Base-by-base conservation (phyloP, 305 asterid genomes). In the Rubia tinctorum region DNA sequence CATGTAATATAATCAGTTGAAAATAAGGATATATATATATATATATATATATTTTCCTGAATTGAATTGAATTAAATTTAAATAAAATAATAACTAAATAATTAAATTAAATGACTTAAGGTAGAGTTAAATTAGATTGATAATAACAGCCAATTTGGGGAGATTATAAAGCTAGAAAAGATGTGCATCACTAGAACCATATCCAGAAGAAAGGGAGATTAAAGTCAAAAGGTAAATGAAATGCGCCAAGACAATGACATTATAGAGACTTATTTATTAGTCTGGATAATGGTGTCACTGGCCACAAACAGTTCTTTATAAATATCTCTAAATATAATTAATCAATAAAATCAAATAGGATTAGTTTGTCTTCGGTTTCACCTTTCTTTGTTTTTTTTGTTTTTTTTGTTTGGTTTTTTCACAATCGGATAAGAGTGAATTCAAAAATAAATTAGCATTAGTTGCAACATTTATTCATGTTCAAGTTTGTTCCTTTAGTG, bases 211-310 rank as follows among this genome's bases (percentile, higher is more conserved):
- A 8, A 27, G 17, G 68, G 22, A 58, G 44, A 30, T 13, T 25
- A 22, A 53, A 61, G 66, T 61, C 66, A 61, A 71, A 71, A 37
- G 17, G 45, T 37, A 13, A 14, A 40, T 22, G n/a, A 39, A 20
- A 58, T 71, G 42, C 66, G 53, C 66, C 23, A 13, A 13, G 74
- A 71, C 56, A 56, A 39, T n/a, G 75, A 40, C 74, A 56, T 23
- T 22, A 2, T 27, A 27, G 40, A 65, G 40, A 25, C 14, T 22
- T 20, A 56, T 56, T 13, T 49, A 39, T 8, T 56, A 37, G 42
- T 4, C 43, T 58, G 27, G 75, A 71, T 40, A 40, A 71, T 45
- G 30, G 30, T 43, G 53, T 18, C 64, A 20, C 25, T 58, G 30
- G 34, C 64, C 64, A 58, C 34, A 58, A 58, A 69, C 34, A 63